Evolutionary conservation across 2,329 filamentous ascomycete genomes (phyloP).

Genomic region (Pseudophaeomoniella oleicola): DNA sequence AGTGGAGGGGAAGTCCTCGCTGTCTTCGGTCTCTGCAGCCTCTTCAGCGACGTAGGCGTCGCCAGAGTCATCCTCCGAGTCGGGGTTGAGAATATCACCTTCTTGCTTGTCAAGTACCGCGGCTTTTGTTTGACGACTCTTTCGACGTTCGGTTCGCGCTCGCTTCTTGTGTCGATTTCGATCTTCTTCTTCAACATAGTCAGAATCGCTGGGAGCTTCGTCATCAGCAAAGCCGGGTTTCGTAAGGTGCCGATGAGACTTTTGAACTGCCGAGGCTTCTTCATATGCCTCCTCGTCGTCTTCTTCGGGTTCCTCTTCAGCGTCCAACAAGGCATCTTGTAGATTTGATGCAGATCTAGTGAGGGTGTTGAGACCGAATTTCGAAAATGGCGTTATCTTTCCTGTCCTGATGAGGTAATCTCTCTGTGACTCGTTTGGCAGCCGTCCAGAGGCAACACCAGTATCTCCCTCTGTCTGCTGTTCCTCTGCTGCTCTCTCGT

Average conservation of each 20-base stretch:
- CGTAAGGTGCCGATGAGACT: constrained; percentile 58
- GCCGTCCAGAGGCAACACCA: constrained; percentile 31
- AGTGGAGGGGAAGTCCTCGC: constrained; percentile 2
- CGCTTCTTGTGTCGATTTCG: constrained; percentile 14
- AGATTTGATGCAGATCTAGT: constrained; percentile 53
- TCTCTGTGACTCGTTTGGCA: constrained; percentile 68
- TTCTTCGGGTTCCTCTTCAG: constrained; percentile 53
- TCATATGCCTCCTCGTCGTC: constrained; percentile 28
- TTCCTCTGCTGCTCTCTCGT: constrained; percentile 51
- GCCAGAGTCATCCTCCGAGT: constrained; percentile 9
- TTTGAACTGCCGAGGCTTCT: constrained; percentile 16
- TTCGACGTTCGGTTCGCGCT: constrained; percentile 8
- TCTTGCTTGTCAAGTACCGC: not conserved
- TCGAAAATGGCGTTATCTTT: constrained; percentile 93
- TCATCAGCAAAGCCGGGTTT: constrained; percentile 49
- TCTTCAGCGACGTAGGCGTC: constrained; percentile 14
- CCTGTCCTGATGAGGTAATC: constrained; percentile 90
- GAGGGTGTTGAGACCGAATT: constrained; percentile 47
- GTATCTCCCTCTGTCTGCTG: constrained; percentile 28
- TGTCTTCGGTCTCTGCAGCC: constrained; percentile 12
- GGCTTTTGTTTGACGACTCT: constrained; percentile 1
- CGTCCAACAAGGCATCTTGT: constrained; percentile 65
- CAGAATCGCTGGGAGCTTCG: constrained; percentile 7
- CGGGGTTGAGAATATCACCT: constrained; percentile 1
- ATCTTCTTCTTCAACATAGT: constrained; percentile 13